Evolutionary conservation across 345 rosid species (phyloP), one percentile per base, ranked within the genome.

Genomic region (Punica granatum): DNA sequence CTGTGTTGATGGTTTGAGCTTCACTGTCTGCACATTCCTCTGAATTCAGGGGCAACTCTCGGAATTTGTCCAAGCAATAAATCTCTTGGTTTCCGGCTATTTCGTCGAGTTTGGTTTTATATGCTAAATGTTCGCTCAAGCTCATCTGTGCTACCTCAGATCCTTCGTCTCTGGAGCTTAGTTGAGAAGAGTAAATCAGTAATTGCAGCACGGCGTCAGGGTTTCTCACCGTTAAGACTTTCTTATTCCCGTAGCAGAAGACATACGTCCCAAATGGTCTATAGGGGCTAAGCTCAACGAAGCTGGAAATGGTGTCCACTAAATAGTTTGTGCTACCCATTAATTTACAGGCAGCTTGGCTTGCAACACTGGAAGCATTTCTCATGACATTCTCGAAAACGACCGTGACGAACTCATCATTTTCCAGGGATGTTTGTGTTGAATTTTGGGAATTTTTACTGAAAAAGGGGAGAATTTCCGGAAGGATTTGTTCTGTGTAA

Each of bases 201-300:
- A 70, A 28, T 33, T 63, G 73, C 25, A 70, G 51, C 53, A 70
- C 67, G 0, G 67, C 67, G 13, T 53, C 62, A 0, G 73, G 62
- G 62, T 70, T 70, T 62, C 49, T 70, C 33, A 39, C 54, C 3
- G 44, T 34, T 28, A 70, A 33, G 31, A 70, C 51, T 53, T n/a
- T 63, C 62, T 31, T 49, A 4, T 25, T 63, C 36, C 31, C 73
- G 19, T 66, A 33, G 67, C 73, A 63, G 19, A 63, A 63, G 36
- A 63, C 63, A 8, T 63, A 70, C 9, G 43, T 49, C 9, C 73
- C 67, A 14, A 53, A 70, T 15, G 73, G 68, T 66, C 85, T 74
- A 39, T 85, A 92, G 71, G 97, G 98, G 76, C 97, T 85, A 16
- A 80, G 75, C 43, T 81, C 83, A 25, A 87, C 42, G 65, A 92